phyloP scores from a whole-genome alignment of 2,329 filamentous ascomycete genomes.

The Aspergillus costaricaensis region DNA sequence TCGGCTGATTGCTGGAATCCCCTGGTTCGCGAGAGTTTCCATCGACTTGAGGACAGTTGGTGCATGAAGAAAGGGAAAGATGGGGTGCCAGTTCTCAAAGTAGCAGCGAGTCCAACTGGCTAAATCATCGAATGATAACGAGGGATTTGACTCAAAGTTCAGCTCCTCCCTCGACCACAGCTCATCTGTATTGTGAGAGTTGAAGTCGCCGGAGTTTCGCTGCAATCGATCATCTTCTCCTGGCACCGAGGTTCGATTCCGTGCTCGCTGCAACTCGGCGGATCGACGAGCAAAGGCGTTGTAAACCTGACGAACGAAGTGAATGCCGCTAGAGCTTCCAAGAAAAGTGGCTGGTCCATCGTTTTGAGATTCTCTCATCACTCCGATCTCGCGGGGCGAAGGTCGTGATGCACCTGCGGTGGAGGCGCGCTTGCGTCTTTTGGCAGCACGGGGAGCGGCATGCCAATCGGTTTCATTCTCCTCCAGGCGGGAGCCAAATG shows the following conservation, averaged over 20 bases:
- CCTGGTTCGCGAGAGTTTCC: constrained; percentile 44
- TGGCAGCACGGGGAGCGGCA: constrained; percentile 10
- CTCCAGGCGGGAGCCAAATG: too few relatives aligned
- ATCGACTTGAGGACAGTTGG: constrained; percentile 53
- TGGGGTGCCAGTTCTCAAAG: constrained; percentile 61
- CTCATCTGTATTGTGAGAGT: constrained; percentile 4
- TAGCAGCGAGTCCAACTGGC: constrained; percentile 55
- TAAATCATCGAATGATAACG: constrained; percentile 53
- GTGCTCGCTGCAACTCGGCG: constrained; percentile 31
- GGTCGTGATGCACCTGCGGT: constrained; percentile 7
- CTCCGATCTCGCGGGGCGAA: constrained; percentile 46
- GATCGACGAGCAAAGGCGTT: constrained; percentile 47
- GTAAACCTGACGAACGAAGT: constrained; percentile 60
- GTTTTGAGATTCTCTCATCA: constrained; percentile 52
- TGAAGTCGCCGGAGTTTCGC: constrained; percentile 19
- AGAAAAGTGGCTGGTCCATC: constrained; percentile 56
- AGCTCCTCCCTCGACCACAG: constrained; percentile 37
- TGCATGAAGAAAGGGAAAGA: constrained; percentile 59
- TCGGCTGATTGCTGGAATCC: constrained; percentile 31
- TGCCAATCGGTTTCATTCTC: too few relatives aligned
- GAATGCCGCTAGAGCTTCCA: constrained; percentile 61
- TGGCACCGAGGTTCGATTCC: constrained; percentile 51
- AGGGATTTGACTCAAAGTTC: constrained; percentile 34
- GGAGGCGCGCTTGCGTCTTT: constrained; percentile 29
- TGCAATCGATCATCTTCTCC: constrained; percentile 57